Conservation (phyloP, 306 rosid species). For the Oemleria cerasiformis region DNA sequence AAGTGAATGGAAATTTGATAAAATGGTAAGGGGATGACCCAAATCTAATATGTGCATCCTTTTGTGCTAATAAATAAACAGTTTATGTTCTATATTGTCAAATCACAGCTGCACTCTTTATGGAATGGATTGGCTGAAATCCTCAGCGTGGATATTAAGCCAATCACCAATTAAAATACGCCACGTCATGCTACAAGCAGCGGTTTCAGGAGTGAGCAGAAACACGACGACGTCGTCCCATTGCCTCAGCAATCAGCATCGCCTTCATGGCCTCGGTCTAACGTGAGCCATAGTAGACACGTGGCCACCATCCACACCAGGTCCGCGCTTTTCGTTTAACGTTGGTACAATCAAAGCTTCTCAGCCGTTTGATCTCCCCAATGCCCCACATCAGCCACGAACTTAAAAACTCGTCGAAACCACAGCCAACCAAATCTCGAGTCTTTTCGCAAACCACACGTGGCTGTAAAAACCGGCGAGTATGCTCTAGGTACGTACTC, state of each 20-base stretch:
- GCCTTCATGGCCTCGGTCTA: not conserved
- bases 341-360: not conserved
- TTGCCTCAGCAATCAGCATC: not conserved
- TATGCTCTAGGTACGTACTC: not conserved
- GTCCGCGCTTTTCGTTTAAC: slow-evolving; percentile 1
- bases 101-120: not conserved
- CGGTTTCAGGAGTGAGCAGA: too few relatives aligned
- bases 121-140: not conserved
- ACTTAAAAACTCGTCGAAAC: not conserved
- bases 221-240: not conserved
- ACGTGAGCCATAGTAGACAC: not conserved
- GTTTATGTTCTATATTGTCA: too few relatives aligned
- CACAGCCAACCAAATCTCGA: not conserved
- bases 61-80: too few relatives aligned
- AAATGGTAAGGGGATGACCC: too few relatives aligned
- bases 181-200: too few relatives aligned
- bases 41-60: too few relatives aligned
- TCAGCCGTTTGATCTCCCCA: not conserved
- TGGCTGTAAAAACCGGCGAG: not conserved
- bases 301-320: not conserved
- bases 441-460: not conserved
- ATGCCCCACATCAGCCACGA: not conserved
- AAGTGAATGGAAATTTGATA: too few relatives aligned
- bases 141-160: not conserved
- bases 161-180: not conserved